Percentiles rank a stretch among this genome's conserved stretches.
Conservation (phyloP, 2,329 filamentous ascomycete species). For the Tolypocladium amazonense region DNA sequence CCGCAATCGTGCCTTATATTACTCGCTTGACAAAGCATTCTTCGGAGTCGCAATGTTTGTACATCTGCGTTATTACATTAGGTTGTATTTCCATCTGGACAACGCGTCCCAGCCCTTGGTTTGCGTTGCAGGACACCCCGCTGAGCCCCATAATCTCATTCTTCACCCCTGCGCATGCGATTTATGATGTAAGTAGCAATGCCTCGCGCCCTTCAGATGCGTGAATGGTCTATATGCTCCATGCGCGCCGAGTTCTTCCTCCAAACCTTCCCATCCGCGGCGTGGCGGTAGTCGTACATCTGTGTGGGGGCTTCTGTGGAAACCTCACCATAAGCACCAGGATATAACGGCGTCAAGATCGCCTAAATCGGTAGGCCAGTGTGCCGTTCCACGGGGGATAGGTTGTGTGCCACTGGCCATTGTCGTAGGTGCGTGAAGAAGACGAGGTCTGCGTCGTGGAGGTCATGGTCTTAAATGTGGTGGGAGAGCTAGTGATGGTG, state of each 20-base stretch:
- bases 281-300: neutral
- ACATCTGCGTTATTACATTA: neutral
- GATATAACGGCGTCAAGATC: neutral
- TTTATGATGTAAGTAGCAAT: neutral
- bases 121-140: constrained; percentile 2
- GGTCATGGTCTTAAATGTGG: constrained; percentile 2
- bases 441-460: constrained; percentile 4
- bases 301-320: neutral
- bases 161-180: neutral
- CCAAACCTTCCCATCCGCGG: neutral
- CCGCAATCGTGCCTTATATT: neutral
- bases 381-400: constrained; percentile 35
- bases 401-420: constrained; percentile 35
- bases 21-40: neutral
- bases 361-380: neutral
- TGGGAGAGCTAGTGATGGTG: neutral
- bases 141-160: neutral
- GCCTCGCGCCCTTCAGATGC: neutral
- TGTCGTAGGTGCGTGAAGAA: constrained; percentile 20
- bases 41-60: neutral
- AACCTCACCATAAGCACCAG: neutral
- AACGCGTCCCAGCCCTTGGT: constrained; percentile 10
- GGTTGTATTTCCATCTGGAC: neutral
- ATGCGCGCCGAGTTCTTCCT: neutral
- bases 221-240: neutral